These are phyloP conservation scores for sunflower (Helianthus annuus) DNA, from an alignment of 129 eudicot species.

Conservation along the genomic window DNA sequence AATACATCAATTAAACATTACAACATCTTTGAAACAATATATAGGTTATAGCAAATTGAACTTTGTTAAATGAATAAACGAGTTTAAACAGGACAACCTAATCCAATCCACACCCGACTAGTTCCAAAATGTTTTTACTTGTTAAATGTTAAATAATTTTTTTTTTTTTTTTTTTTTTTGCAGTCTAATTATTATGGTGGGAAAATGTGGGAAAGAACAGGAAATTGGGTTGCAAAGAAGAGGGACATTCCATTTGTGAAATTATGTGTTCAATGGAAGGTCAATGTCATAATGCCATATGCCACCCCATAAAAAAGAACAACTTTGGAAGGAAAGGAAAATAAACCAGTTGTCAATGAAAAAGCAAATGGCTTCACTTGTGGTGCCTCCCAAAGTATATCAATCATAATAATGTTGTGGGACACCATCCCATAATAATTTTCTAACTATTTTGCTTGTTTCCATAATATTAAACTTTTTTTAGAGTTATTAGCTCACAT, in stretches of 20 bases:
- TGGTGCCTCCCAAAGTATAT: constrained; percentile 24
- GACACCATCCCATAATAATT: constrained; percentile 4
- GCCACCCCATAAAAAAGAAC: constrained; percentile 4
- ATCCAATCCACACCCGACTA: no score
- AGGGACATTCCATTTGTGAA: constrained; percentile 28
- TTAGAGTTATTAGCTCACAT: background rate
- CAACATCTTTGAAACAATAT: no score
- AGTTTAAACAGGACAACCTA: no score
- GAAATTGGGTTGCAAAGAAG: constrained; percentile 4
- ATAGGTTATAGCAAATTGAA: no score
- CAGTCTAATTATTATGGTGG: background rate
- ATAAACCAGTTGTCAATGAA: constrained; percentile 20
- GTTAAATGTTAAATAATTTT: no score
- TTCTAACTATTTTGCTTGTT: background rate
- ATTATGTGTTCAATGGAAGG: constrained; percentile 4
- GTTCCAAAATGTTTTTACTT: background rate
- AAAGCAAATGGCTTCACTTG: constrained; percentile 16
- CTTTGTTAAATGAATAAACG: no score
- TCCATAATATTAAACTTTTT: background rate
- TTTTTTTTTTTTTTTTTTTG: background rate
- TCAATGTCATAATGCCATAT: constrained; percentile 21
- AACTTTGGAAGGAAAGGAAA: constrained; percentile 12
- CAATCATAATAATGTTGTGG: constrained; percentile 31
- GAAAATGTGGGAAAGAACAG: background rate
- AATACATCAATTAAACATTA: no score